Conservation (phyloP, 1,284 basidiomycete genomes). For the Phylloporus gajari region DNA sequence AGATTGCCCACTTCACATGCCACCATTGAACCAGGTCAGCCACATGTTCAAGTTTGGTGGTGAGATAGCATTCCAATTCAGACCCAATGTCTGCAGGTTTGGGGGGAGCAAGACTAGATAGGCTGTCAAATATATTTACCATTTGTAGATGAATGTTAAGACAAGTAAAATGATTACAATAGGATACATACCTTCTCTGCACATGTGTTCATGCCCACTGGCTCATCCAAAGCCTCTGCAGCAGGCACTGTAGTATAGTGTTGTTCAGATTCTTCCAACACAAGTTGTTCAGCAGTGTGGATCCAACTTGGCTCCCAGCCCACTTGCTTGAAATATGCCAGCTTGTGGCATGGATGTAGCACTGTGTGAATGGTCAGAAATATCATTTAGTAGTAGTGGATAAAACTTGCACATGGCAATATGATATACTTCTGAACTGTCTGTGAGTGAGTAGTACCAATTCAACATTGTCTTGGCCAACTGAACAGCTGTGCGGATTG, state of each 20-base stretch:
- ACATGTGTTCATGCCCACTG: too few relatives aligned
- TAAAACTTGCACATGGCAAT: not conserved
- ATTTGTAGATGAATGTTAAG: not conserved
- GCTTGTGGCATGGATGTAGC: not conserved
- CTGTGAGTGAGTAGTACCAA: not conserved
- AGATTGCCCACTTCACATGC: not conserved
- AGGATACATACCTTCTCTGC: not conserved
- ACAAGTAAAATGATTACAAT: not conserved
- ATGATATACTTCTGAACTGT: not conserved
- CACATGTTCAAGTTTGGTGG: not conserved
- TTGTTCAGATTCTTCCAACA: not conserved
- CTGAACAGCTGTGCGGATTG: not conserved
- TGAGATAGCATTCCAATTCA: not conserved
- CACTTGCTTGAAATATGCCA: not conserved
- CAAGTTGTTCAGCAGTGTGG: not conserved
- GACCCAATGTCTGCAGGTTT: not conserved
- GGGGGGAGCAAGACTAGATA: not conserved
- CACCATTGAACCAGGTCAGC: not conserved
- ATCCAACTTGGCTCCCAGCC: not conserved
- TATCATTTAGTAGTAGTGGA: not conserved
- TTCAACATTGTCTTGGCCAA: not conserved
- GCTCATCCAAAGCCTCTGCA: not conserved
- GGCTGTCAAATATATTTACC: not conserved
- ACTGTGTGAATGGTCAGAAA: not conserved
- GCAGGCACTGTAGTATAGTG: not conserved